Percentiles rank a stretch among this genome's conserved stretches.
phyloP scores from a whole-genome alignment of 371 early-diverging fungal species.

The Haplosporangium sp. region DNA sequence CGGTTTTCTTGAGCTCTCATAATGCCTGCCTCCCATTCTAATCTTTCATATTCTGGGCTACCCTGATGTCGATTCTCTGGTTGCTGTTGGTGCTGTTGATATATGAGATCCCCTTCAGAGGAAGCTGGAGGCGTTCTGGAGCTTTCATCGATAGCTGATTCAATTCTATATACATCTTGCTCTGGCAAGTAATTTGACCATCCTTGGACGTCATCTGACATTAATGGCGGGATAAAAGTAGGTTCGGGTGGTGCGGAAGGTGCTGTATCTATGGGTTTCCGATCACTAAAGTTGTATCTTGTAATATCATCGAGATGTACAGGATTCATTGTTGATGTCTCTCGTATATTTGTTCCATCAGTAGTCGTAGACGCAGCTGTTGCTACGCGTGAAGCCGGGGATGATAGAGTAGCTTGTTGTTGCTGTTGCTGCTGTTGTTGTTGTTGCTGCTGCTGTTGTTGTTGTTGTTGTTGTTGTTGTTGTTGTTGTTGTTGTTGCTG shows the following conservation, averaged over 20 bases:
- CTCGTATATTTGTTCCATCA: background rate
- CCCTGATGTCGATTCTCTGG: background rate
- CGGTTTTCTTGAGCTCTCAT: background rate
- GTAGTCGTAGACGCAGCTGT: background rate
- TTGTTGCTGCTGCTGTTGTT: no score
- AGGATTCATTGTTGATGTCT: background rate
- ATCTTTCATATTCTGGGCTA: background rate
- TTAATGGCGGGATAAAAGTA: slow-evolving; percentile 15
- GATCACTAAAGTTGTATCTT: slow-evolving; percentile 26
- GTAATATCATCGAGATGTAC: slow-evolving; percentile 7
- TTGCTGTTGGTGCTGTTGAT: no score
- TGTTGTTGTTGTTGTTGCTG: no score
- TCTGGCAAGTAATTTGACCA: background rate
- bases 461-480: no score
- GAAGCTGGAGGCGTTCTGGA: no score
- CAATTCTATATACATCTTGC: background rate
- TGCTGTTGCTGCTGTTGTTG: background rate
- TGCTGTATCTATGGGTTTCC: slow-evolving; percentile 29
- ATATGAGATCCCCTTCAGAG: no score
- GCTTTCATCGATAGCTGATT: background rate
- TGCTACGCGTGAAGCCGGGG: background rate
- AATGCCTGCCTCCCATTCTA: background rate
- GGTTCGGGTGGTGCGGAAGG: slow-evolving; percentile 36
- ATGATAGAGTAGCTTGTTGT: background rate
- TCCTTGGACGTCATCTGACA: slow-evolving; percentile 15